Evolutionary conservation across 2,329 filamentous ascomycete species (phyloP), one percentile per base, ranked within the genome.

Genomic region (Madurella mycetomatis): DNA sequence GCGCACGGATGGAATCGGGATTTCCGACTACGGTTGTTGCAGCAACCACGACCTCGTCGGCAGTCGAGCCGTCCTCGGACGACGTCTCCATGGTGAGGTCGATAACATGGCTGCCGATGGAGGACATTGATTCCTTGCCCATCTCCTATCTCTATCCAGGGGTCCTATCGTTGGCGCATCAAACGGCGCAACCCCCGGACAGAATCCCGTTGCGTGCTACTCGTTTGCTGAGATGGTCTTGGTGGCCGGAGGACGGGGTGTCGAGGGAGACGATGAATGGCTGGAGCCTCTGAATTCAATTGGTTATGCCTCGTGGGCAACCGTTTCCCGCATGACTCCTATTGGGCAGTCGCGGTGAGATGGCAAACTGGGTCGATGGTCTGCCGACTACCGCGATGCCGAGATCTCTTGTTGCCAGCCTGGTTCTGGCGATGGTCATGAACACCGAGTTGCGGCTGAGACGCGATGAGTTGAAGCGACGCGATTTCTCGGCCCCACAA

Each of bases 1-100:
- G 41, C 11, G 48, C 43, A 18, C 16, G 18, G 12, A 41, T 37
- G 34, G 13, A 19, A 13, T 44, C 44, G 18, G 39, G 42, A 19
- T 57, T 51, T n/a, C 13, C 31, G n/a, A 16, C 9, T 4, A 30
- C 45, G 42, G 16, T 32, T 30, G 11, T 13, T 2, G 50, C 41
- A 39, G 47, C 44, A 19, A 54, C 51, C 16, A 52, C 49, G 16
- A 55, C 46, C 37, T 55, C 55, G 32, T 58, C 55, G 15, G 39
- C 50, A 7, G 53, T 40, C 15, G 11, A 8, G 25, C 32, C 19
- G 19, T 51, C 55, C 18, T 53, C 47, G 37, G 50, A 49, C n/a
- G 51, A 54, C 41, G 56, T 42, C 3, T 59, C 57, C 51, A 54
- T 44, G 17, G 58, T 60, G 50, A 58, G 40, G 34, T 60, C 58